Conservation (phyloP, 768 basidiomycete species). For the Boletus sensibilis region DNA sequence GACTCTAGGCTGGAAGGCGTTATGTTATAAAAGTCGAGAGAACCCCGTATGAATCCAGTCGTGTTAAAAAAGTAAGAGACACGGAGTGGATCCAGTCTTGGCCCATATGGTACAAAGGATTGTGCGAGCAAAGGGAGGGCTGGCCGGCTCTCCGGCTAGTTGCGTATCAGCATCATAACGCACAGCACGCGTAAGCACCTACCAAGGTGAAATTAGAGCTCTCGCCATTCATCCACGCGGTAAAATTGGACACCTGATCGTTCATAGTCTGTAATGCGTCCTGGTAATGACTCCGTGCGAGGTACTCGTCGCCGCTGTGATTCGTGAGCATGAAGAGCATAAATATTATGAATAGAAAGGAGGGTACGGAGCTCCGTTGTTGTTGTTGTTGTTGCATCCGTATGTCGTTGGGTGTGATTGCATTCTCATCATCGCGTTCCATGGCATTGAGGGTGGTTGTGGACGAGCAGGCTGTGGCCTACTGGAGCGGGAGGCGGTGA, state of each 20-base stretch:
- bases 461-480: not conserved
- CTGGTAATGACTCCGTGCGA: constrained; percentile 62
- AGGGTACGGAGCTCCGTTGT: constrained; percentile 62
- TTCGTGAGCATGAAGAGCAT: constrained; percentile 80
- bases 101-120: constrained; percentile 46
- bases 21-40: constrained; percentile 62
- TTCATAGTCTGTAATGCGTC: constrained; percentile 58
- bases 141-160: constrained; percentile 48
- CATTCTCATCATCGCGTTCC: constrained; percentile 31
- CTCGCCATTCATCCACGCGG: constrained; percentile 71
- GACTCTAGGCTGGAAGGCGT: constrained; percentile 45
- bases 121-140: constrained; percentile 48
- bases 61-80: constrained; percentile 72
- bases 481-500: not conserved
- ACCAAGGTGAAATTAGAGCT: constrained; percentile 67
- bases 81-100: constrained; percentile 41
- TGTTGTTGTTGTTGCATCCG: constrained; percentile 36
- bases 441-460: constrained; percentile 19
- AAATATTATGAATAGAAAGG: constrained; percentile 71
- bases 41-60: constrained; percentile 75
- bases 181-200: constrained; percentile 19
- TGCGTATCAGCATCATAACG: constrained; percentile 2
- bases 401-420: constrained; percentile 6
- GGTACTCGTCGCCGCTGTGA: constrained; percentile 65
- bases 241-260: constrained; percentile 68